Conservation (phyloP, 2,329 filamentous ascomycete genomes). For the Epichloe elymi region DNA sequence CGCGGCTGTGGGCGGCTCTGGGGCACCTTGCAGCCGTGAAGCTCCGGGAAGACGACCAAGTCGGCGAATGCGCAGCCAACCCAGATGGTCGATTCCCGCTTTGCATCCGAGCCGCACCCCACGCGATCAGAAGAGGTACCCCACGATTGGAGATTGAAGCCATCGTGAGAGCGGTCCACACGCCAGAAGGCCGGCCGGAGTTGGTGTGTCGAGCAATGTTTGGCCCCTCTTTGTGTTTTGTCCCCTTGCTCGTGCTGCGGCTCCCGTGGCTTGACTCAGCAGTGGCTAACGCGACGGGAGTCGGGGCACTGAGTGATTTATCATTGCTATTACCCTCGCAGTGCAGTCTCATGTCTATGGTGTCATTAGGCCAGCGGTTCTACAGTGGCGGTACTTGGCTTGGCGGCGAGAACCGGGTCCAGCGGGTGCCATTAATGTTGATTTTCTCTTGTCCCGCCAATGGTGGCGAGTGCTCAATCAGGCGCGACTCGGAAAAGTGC, state of each 20-base stretch:
- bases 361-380: neutral
- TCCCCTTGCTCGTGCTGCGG: neutral
- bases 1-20: conserved; percentile 5
- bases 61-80: neutral
- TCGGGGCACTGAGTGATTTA: conserved; percentile 5
- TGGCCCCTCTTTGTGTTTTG: neutral
- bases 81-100: neutral
- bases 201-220: neutral
- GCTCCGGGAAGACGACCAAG: conserved; percentile 4
- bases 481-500: neutral
- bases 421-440: conserved; percentile 1
- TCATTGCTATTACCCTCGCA: conserved; percentile 1
- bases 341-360: neutral
- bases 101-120: neutral
- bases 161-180: neutral
- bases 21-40: conserved; percentile 6
- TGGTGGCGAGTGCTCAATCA: no score
- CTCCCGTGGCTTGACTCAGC: conserved; percentile 1
- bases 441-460: neutral
- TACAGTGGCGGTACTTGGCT: conserved; percentile 3
- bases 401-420: conserved; percentile 3
- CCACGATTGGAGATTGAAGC: neutral
- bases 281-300: conserved; percentile 3
- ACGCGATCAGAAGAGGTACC: neutral
- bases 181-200: neutral